Evolutionary conservation across 2,329 filamentous ascomycete genomes (phyloP).

Genomic region (Colletotrichum gigasporum): DNA sequence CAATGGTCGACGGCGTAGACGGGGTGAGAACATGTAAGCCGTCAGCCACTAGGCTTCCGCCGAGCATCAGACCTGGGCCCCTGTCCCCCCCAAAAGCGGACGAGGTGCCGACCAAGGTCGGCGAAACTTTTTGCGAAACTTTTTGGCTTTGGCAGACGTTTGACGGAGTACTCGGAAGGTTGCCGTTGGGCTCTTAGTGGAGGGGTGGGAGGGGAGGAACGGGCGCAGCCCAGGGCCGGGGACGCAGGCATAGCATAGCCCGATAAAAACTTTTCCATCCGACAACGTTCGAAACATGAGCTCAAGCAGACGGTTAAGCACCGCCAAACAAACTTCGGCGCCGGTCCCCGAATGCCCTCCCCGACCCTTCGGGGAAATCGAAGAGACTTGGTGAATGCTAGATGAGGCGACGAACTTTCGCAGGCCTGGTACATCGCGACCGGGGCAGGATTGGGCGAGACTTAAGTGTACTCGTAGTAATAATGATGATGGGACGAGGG

Average conservation of each 20-base stretch:
- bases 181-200: slow-evolving; percentile 23
- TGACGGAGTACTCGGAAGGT: slow-evolving; percentile 29
- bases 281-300: slow-evolving; percentile 30
- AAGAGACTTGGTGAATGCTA: slow-evolving; percentile 6
- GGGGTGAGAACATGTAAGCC: slow-evolving; percentile 24
- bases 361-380: slow-evolving; percentile 2
- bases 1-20: background rate
- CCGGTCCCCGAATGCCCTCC: slow-evolving; percentile 20
- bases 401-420: slow-evolving; percentile 25
- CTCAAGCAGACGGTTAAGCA: slow-evolving; percentile 25
- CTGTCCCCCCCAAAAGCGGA: slow-evolving; percentile 7
- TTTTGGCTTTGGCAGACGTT: slow-evolving; percentile 28
- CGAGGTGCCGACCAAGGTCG: slow-evolving; percentile 15
- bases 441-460: background rate
- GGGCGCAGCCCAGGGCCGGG: slow-evolving; percentile 22
- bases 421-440: background rate
- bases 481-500: slow-evolving; percentile 21
- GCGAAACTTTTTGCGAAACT: slow-evolving; percentile 16
- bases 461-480: background rate
- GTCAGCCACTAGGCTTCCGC: slow-evolving; percentile 28
- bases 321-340: slow-evolving; percentile 25
- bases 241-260: slow-evolving; percentile 23
- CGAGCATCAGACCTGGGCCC: slow-evolving; percentile 14
- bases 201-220: slow-evolving; percentile 17
- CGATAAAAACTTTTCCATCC: slow-evolving; percentile 30